Evolutionary conservation across 441 rosid species (phyloP).

Genomic region (Geranium incanum): DNA sequence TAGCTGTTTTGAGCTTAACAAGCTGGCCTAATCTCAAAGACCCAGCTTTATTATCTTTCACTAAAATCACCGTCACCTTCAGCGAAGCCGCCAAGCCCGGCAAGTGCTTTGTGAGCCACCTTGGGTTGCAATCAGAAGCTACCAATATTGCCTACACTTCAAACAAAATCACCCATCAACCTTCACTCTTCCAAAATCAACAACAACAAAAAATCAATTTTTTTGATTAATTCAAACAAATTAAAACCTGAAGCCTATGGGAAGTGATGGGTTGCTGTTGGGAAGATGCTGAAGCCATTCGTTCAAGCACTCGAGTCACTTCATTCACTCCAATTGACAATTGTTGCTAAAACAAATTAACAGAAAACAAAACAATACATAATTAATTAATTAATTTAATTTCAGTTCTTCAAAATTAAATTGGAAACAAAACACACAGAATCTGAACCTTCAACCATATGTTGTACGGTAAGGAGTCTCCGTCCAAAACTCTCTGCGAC

Average conservation of each 20-base stretch:
- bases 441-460: slow-evolving; percentile 72
- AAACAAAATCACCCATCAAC: neutral
- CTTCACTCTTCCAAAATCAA: neutral
- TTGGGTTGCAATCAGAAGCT: slow-evolving; percentile 78
- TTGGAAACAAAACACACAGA: neutral
- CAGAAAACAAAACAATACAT: neutral
- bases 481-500: slow-evolving; percentile 41
- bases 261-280: slow-evolving; percentile 11
- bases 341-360: slow-evolving; percentile 47
- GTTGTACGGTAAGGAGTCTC: slow-evolving; percentile 61
- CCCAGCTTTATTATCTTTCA: slow-evolving; percentile 54
- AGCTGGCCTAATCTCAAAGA: slow-evolving; percentile 74
- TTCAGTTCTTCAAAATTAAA: neutral
- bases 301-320: slow-evolving; percentile 74
- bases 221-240: neutral
- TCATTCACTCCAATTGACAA: slow-evolving; percentile 87
- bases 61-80: slow-evolving; percentile 52
- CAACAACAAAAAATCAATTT: neutral
- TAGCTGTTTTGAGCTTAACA: slow-evolving; percentile 62
- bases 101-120: slow-evolving; percentile 67
- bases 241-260: slow-evolving; percentile 1
- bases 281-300: slow-evolving; percentile 41
- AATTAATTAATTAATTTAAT: neutral
- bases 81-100: slow-evolving; percentile 58
- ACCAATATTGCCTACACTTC: slow-evolving; percentile 44